These are phyloP conservation scores for Pholiota microspora DNA, from an alignment of 768 basidiomycete genomes.

Conservation along the genomic window DNA sequence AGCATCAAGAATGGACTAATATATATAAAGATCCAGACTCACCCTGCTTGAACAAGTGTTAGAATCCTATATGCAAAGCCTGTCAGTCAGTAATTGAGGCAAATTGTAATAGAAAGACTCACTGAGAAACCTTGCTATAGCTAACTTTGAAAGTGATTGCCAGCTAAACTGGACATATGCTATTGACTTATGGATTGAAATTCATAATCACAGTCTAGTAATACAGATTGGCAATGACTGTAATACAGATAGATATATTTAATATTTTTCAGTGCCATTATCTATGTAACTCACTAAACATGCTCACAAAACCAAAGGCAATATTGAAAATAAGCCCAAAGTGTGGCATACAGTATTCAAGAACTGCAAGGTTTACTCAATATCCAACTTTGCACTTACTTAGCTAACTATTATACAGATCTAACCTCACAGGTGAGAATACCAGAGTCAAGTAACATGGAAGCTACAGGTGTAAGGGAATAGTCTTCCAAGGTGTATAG, in stretches of 20 bases:
- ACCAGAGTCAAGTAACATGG: no score
- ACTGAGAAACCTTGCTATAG: conserved; percentile 40
- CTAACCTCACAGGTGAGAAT: no score
- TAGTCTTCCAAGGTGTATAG: no score
- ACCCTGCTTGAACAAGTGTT: conserved; percentile 70
- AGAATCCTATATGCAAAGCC: conserved; percentile 44
- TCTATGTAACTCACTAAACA: conserved; percentile 40
- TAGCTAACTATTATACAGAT: no score
- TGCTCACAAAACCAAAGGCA: conserved; percentile 63
- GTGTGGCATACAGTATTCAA: no score
- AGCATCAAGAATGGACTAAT: not conserved
- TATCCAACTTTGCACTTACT: no score
- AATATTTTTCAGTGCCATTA: not conserved
- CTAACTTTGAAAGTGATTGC: conserved; percentile 34
- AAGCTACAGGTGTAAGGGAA: no score
- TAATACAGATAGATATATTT: not conserved
- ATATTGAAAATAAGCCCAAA: conserved; percentile 54
- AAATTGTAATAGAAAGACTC: not conserved
- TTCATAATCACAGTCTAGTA: conserved; percentile 32
- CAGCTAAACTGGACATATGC: conserved; percentile 34
- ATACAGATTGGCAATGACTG: conserved; percentile 75
- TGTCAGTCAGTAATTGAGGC: not conserved
- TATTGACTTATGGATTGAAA: not conserved
- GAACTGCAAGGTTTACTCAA: no score
- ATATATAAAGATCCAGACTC: conserved; percentile 7